These are phyloP conservation scores for Cladophialophora carrionii DNA, from an alignment of 2,329 filamentous ascomycete species.

Conservation along the genomic window DNA sequence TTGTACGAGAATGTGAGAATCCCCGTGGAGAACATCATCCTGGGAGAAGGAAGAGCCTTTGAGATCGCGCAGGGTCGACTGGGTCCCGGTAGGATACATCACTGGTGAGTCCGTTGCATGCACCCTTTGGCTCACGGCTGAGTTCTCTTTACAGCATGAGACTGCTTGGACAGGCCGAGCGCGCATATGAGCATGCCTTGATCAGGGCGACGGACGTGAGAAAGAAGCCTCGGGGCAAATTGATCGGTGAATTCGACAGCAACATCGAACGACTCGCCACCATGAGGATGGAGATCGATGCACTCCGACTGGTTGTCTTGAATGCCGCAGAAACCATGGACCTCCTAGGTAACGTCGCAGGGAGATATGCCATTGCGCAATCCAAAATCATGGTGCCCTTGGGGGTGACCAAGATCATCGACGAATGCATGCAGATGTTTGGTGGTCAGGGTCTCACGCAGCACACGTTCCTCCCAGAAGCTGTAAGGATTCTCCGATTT, in stretches of 20 bases:
- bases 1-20: conserved; percentile 79
- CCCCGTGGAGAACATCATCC: conserved; percentile 68
- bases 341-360: conserved; percentile 76
- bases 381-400: conserved; percentile 27
- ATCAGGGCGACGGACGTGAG: conserved; percentile 79
- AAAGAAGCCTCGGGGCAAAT: conserved; percentile 83
- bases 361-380: conserved; percentile 71
- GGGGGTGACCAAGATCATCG: conserved; percentile 29
- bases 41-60: conserved; percentile 82
- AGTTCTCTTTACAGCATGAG: conserved; percentile 61
- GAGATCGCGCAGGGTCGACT: conserved; percentile 91
- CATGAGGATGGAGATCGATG: conserved; percentile 81
- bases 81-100: conserved; percentile 85
- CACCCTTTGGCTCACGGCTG: too few relatives aligned
- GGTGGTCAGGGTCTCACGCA: conserved; percentile 81
- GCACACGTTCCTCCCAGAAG: conserved; percentile 77
- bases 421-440: conserved; percentile 44
- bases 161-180: conserved; percentile 78
- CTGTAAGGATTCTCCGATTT: neutral
- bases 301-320: conserved; percentile 77
- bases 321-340: conserved; percentile 91
- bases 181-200: conserved; percentile 83
- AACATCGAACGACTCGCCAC: conserved; percentile 85
- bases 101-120: conserved; percentile 50
- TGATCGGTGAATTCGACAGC: conserved; percentile 78